Base-by-base conservation (phyloP, 2,329 filamentous ascomycete species). In the Helotiales sp. region DNA sequence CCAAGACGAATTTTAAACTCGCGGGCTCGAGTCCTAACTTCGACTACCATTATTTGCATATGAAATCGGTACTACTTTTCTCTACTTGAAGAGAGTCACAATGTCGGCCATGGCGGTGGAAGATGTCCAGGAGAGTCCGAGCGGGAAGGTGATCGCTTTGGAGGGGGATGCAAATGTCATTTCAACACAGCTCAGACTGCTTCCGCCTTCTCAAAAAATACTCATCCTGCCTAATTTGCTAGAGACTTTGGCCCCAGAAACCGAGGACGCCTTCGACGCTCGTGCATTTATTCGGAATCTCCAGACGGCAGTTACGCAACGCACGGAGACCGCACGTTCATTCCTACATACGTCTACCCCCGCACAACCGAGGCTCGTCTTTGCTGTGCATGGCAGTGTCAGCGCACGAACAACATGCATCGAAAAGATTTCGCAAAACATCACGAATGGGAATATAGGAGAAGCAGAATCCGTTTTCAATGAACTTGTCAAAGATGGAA, bases 301-400 rank as follows among this genome's bases (percentile, higher is more conserved):
- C 6, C 85, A 89, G 72, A 77, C 82, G 57, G 86, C 85, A 17
- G 80, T 83, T 32, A 69, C 77, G 57, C 77, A 80, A 20, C 83
- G 87, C 49, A 78, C 80, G 32, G 78, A 84, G 61, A 79, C 79
- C 50, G 87, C 87, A 7, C 77, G 79, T 32, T 74, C 79, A 1
- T 90, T 90, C 71, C 75, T 90, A 26, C 76, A 78, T 47, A 78
- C 78, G 10, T 82, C 84, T 6, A 81, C 80, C 0, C 74, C 79
- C 10, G 76, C 77, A 61, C 81, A 82, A 66, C 87, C 84, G 70
- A 83, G 83, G 65, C 75, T 90, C 4, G 87, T 88, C 7, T 88
- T 90, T 70, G 79, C 88, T 76, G 83, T 87, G 61, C 88, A 87
- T 2, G 87, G 88, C 10, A 86, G 85, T 2, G 80, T 84, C 10